A percentile compares a stretch with the other conserved stretches of the same genome.
Conservation (phyloP, 2,329 filamentous ascomycete species). For the Arthrobotrys musiformis region DNA sequence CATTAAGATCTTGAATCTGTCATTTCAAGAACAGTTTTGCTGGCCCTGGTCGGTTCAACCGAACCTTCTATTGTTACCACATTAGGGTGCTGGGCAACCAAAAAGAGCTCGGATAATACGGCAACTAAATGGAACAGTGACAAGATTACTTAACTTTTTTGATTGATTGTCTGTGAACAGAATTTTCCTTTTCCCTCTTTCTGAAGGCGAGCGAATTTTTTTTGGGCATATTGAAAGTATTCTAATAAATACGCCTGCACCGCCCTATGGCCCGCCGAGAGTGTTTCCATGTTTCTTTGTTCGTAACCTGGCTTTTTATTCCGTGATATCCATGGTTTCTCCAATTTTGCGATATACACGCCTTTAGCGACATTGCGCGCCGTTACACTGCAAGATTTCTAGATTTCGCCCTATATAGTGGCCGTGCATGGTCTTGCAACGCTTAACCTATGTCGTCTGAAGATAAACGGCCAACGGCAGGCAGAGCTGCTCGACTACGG, state of each 20-base stretch:
- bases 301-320: constrained; percentile 2
- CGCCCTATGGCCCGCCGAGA: constrained; percentile 8
- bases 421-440: background rate
- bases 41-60: constrained; percentile 49
- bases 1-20: constrained; percentile 6
- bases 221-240: background rate
- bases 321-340: constrained; percentile 24
- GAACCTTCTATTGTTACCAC: constrained; percentile 24
- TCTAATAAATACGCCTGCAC: constrained; percentile 36
- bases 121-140: constrained; percentile 36
- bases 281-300: constrained; percentile 15
- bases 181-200: constrained; percentile 13
- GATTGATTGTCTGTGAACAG: constrained; percentile 5
- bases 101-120: constrained; percentile 44
- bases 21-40: constrained; percentile 7
- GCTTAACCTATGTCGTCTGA: constrained; percentile 37
- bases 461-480: constrained; percentile 21
- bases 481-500: background rate
- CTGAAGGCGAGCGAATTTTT: constrained; percentile 20
- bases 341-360: constrained; percentile 12
- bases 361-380: constrained; percentile 17
- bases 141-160: constrained; percentile 15
- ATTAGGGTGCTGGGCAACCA: constrained; percentile 35
- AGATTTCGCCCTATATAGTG: background rate
- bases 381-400: background rate